phyloP scores from a whole-genome alignment of 306 rosid genomes.

The Styphnolobium japonicum region DNA sequence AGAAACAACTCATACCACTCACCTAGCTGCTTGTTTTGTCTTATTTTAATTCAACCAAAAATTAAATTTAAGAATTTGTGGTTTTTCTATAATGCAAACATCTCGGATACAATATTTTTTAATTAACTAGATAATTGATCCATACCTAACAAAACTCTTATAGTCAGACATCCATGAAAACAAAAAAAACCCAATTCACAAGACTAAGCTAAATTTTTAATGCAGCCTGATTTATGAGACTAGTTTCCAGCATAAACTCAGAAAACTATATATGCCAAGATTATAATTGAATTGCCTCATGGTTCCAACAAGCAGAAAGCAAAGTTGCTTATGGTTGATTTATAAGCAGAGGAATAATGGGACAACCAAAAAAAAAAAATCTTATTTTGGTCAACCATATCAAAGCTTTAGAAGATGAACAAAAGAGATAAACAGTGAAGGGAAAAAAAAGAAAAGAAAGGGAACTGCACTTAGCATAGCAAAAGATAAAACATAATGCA shows the following conservation, averaged over 20 bases:
- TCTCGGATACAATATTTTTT: background rate
- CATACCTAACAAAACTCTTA: background rate
- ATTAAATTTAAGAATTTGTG: background rate
- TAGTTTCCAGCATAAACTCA: conserved; percentile 8
- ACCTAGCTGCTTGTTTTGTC: background rate
- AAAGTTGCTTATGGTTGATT: background rate
- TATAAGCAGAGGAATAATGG: background rate
- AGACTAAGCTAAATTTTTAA: background rate
- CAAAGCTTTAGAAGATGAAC: too few species aligned
- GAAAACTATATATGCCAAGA: background rate
- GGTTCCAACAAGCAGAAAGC: background rate
- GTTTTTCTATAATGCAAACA: background rate
- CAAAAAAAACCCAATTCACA: conserved; percentile 19
- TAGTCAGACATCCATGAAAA: background rate
- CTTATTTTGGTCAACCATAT: background rate
- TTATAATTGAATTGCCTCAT: background rate
- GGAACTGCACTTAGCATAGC: too few species aligned
- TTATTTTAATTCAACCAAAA: background rate
- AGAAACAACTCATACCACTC: background rate
- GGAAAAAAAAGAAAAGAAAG: background rate
- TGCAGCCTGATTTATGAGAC: background rate
- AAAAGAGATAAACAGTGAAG: background rate
- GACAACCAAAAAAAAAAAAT: background rate
- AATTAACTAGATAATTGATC: background rate
- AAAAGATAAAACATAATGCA: too few species aligned